Conservation (phyloP, 768 basidiomycete genomes). For the Neoboletus brunneissimus region DNA sequence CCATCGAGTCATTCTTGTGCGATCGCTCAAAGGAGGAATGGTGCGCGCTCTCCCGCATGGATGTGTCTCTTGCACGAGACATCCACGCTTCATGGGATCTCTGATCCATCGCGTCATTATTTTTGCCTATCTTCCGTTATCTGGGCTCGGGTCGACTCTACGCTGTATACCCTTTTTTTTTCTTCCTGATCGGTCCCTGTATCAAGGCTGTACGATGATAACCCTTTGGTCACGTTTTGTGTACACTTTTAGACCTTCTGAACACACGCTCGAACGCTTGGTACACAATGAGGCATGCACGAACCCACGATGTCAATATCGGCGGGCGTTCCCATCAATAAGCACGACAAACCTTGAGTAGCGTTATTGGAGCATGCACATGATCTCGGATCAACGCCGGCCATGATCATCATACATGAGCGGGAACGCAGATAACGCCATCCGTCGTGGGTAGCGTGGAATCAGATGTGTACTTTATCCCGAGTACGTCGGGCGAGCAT, state of each 20-base stretch:
- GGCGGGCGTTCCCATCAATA: background rate
- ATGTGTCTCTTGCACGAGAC: conserved; percentile 16
- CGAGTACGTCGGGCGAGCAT: background rate
- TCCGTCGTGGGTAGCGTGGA: background rate
- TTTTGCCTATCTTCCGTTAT: background rate
- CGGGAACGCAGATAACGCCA: background rate
- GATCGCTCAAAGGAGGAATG: conserved; percentile 17
- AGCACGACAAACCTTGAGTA: background rate
- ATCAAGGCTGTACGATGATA: conserved; percentile 2
- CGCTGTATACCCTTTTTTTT: background rate
- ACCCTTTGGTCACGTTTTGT: background rate
- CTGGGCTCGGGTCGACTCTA: background rate
- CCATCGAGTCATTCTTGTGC: conserved; percentile 20
- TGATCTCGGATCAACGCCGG: background rate
- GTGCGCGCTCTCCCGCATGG: conserved; percentile 14
- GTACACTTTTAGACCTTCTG: background rate
- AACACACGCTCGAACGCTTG: background rate
- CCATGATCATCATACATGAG: background rate
- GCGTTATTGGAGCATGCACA: background rate
- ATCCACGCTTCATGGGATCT: conserved; percentile 24
- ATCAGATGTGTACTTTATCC: background rate
- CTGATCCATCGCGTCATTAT: conserved; percentile 5
- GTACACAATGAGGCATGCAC: background rate
- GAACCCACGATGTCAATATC: background rate
- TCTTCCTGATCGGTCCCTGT: background rate